phyloP scores from a whole-genome alignment of 2,329 filamentous ascomycete species.

The Atkinsonella texensis region DNA sequence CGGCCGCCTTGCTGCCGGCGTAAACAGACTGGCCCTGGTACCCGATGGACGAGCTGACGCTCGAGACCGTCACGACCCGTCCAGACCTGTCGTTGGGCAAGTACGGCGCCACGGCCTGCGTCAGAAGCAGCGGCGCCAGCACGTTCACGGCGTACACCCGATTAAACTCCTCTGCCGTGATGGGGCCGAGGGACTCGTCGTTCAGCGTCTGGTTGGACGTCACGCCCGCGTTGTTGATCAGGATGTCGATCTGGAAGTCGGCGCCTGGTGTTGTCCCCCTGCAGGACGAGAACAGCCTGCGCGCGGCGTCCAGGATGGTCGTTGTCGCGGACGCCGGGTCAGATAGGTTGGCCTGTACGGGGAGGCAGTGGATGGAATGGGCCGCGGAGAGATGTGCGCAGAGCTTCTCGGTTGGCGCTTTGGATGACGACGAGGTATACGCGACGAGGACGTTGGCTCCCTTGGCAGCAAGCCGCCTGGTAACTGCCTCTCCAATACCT shows the following conservation, averaged over 20 bases:
- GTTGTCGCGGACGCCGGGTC: constrained; percentile 13
- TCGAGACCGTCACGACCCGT: constrained; percentile 44
- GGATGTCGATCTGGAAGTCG: constrained; percentile 52
- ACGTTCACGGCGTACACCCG: constrained; percentile 71
- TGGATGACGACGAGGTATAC: constrained; percentile 46
- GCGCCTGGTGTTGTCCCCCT: constrained; percentile 1
- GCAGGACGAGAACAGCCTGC: constrained; percentile 15
- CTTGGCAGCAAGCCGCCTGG: constrained; percentile 45
- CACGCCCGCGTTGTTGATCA: constrained; percentile 78
- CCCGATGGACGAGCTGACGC: constrained; percentile 40
- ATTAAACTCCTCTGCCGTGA: constrained; percentile 54
- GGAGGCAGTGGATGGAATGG: constrained; percentile 24
- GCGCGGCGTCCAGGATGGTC: constrained; percentile 19
- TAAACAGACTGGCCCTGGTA: constrained; percentile 45
- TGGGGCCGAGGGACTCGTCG: constrained; percentile 35
- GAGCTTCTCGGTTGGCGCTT: constrained; percentile 32
- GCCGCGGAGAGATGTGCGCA: constrained; percentile 31
- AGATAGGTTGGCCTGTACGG: constrained; percentile 19
- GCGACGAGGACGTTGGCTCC: constrained; percentile 47
- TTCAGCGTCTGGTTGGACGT: constrained; percentile 52
- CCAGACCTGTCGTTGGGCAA: constrained; percentile 56
- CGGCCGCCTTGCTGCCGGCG: constrained; percentile 44
- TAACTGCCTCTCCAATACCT: constrained; percentile 45
- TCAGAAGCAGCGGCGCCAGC: constrained; percentile 64
- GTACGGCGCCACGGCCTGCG: constrained; percentile 59